phyloP scores from a whole-genome alignment of 768 basidiomycete genomes.

The Suillus placidus region DNA sequence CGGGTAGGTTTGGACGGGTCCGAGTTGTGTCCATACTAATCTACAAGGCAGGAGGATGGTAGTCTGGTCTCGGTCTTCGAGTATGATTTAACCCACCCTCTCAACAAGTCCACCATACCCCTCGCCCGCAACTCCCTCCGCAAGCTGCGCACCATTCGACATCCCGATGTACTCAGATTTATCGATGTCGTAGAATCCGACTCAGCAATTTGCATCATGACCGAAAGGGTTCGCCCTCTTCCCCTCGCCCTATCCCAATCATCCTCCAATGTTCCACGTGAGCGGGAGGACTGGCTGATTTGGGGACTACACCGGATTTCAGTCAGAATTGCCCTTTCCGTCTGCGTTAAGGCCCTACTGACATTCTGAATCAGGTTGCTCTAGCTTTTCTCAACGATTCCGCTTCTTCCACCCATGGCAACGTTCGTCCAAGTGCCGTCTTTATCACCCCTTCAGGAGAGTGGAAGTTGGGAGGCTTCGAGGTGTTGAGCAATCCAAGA shows the following conservation, averaged over 20 bases:
- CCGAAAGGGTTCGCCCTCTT: slow-evolving; percentile 87
- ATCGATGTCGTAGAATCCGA: slow-evolving; percentile 94
- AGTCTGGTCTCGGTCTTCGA: slow-evolving; percentile 88
- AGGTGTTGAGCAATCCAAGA: slow-evolving; percentile 80
- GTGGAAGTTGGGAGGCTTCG: slow-evolving; percentile 97
- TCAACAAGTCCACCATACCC: slow-evolving; percentile 60
- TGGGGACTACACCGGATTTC: slow-evolving; percentile 94
- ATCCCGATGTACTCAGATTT: slow-evolving; percentile 96
- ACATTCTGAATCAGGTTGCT: slow-evolving; percentile 61
- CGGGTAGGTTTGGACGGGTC: slow-evolving; percentile 52
- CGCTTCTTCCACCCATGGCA: slow-evolving; percentile 82
- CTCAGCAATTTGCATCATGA: slow-evolving; percentile 85
- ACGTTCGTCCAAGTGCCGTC: slow-evolving; percentile 70
- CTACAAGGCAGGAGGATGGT: slow-evolving; percentile 74
- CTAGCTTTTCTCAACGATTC: slow-evolving; percentile 88
- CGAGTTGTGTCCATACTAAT: slow-evolving; percentile 20
- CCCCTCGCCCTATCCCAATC: slow-evolving; percentile 61
- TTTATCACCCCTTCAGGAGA: slow-evolving; percentile 94
- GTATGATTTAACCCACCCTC: slow-evolving; percentile 73
- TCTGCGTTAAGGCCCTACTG: slow-evolving; percentile 1
- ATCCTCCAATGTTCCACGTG: slow-evolving; percentile 61
- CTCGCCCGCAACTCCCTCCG: slow-evolving; percentile 89
- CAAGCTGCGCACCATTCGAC: slow-evolving; percentile 87
- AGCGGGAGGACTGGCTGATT: slow-evolving; percentile 84
- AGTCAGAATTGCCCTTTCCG: slow-evolving; percentile 47